Percentiles rank a stretch among this genome's conserved stretches.
Evolutionary conservation across 306 rosid genomes (phyloP).

Genomic region (Glycine tomentella): DNA sequence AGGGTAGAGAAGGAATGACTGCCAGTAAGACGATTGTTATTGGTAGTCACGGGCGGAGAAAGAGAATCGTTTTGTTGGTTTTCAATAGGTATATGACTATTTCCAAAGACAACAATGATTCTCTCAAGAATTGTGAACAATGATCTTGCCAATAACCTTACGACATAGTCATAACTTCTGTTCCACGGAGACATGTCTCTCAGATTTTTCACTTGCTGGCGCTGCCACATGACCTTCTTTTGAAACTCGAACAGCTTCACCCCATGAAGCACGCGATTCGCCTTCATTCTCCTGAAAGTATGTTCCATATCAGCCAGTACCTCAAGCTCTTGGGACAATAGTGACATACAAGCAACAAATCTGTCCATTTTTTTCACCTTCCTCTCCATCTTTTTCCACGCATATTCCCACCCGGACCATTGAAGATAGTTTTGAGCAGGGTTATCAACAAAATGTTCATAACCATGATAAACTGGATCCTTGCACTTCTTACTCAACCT

Average conservation of each 20-base stretch:
- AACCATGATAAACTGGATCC: slow-evolving; percentile 65
- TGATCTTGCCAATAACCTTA: slow-evolving; percentile 81
- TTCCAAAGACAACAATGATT: slow-evolving; percentile 67
- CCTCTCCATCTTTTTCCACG: slow-evolving; percentile 84
- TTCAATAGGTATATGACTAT: slow-evolving; percentile 40
- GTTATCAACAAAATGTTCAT: slow-evolving; percentile 62
- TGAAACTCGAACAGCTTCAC: slow-evolving; percentile 59
- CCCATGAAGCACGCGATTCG: slow-evolving; percentile 34
- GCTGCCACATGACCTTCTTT: slow-evolving; percentile 70
- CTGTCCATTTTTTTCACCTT: slow-evolving; percentile 88
- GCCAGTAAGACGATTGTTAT: slow-evolving; percentile 44
- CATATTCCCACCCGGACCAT: slow-evolving; percentile 79
- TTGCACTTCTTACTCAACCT: slow-evolving; percentile 74
- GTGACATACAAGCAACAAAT: slow-evolving; percentile 62
- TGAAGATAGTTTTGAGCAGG: slow-evolving; percentile 56
- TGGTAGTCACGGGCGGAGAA: slow-evolving; percentile 26
- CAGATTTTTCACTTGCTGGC: slow-evolving; percentile 66
- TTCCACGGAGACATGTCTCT: slow-evolving; percentile 78
- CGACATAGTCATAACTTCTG: slow-evolving; percentile 74
- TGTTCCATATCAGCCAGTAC: slow-evolving; percentile 70
- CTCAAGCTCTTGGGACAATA: slow-evolving; percentile 65
- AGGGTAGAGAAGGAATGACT: slow-evolving; percentile 50
- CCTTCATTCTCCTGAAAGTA: slow-evolving; percentile 62
- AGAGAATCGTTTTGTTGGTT: slow-evolving; percentile 29
- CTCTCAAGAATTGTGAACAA: slow-evolving; percentile 77